phyloP scores from a whole-genome alignment of 768 basidiomycete genomes.

The Russula foetens region DNA sequence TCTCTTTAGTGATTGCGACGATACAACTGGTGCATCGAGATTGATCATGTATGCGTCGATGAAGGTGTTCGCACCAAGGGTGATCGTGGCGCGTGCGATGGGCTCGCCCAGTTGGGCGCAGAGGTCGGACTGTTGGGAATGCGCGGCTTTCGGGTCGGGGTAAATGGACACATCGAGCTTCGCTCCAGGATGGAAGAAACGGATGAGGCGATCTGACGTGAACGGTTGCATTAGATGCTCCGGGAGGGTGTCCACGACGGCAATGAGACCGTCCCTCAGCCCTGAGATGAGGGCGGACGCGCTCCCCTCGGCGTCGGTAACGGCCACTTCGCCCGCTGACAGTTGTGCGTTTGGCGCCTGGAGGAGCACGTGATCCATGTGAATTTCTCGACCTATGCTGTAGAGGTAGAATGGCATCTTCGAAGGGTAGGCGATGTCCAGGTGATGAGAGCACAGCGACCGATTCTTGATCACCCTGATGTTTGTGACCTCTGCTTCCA shows the following conservation, averaged over 20 bases:
- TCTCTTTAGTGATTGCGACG: constrained; percentile 4
- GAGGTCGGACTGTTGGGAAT: constrained; percentile 14
- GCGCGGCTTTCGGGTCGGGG: constrained; percentile 5
- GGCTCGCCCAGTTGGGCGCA: constrained; percentile 4
- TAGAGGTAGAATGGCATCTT: constrained; percentile 36
- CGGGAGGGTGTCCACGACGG: constrained; percentile 14
- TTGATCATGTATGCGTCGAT: constrained; percentile 17
- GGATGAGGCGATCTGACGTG: background rate
- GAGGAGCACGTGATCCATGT: constrained; percentile 31
- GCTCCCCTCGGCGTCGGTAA: constrained; percentile 11
- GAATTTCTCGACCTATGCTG: constrained; percentile 25
- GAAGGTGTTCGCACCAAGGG: constrained; percentile 14
- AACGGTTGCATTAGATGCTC: constrained; percentile 21
- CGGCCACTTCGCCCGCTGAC: constrained; percentile 14
- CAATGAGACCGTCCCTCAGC: constrained; percentile 17
- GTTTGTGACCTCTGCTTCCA: constrained; percentile 21
- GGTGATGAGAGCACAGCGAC: constrained; percentile 25
- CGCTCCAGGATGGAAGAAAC: constrained; percentile 15
- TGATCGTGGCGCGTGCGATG: constrained; percentile 18
- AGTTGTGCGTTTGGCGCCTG: constrained; percentile 22
- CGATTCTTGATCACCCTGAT: constrained; percentile 29
- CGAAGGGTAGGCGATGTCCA: constrained; percentile 27
- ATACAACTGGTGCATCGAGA: background rate
- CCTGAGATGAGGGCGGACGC: constrained; percentile 1
- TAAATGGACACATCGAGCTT: constrained; percentile 14